These are phyloP conservation scores for Entamoeba moshkovskii DNA, from an alignment of 208 protist genomes.

Conservation along the genomic window DNA sequence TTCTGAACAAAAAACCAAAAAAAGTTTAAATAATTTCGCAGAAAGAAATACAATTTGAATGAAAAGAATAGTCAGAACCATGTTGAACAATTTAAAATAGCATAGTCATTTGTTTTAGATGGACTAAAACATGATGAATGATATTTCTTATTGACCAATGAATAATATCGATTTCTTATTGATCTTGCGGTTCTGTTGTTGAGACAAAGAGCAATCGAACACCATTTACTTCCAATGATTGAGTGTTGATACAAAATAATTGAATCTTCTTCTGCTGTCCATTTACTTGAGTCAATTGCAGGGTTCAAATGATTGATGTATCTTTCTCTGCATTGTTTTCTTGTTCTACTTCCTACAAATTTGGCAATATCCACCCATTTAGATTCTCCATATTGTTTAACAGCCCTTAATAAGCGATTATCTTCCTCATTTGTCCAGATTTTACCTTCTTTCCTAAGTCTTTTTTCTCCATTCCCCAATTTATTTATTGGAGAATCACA, in stretches of 20 bases:
- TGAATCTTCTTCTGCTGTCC: not conserved
- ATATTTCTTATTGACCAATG: not conserved
- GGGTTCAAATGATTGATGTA: not conserved
- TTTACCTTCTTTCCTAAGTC: not conserved
- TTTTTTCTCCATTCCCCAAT: not conserved
- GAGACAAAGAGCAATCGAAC: not conserved
- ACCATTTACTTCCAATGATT: not conserved
- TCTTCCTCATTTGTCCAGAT: not conserved
- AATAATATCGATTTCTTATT: not conserved
- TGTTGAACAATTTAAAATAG: too few relatives aligned
- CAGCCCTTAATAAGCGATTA: not conserved
- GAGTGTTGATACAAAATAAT: not conserved
- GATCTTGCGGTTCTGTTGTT: not conserved
- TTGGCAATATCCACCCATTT: not conserved
- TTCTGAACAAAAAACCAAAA: too few relatives aligned
- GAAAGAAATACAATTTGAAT: too few relatives aligned
- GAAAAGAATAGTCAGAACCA: too few relatives aligned
- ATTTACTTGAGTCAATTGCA: not conserved
- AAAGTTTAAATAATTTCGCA: too few relatives aligned
- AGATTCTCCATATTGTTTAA: not conserved
- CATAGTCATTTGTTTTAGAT: too few relatives aligned
- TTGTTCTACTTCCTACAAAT: not conserved
- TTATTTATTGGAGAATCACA: too few relatives aligned
- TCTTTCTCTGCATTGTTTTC: not conserved
- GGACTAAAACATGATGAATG: not conserved